Evolutionary conservation across 257 asterid genomes (phyloP), one percentile per base, ranked within the genome.

Genomic region (Nicotiana obtusifolia): DNA sequence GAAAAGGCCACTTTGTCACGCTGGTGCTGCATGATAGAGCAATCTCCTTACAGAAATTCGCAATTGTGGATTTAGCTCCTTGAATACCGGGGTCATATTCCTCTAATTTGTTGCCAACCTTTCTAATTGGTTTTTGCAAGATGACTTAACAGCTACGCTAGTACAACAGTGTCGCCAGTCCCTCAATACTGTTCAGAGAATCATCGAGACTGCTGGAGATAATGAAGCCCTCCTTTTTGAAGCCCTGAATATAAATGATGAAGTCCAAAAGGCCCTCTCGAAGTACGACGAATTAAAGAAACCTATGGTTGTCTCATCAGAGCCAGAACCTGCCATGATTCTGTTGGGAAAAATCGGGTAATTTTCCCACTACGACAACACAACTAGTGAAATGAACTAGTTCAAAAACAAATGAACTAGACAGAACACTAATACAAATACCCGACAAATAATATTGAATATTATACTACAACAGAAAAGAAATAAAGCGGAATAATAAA

Each of bases 161-260:
- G 84, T 92, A 35, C 97, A 86, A 30, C 99, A 96, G 83, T 96
- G 99, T 82, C 95, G 89, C 16, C 90, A 89, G 86, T 93, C 98
- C 57, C 93, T 91, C 16, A 90, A 86, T 87, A 92, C 94, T 2
- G 93, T 96, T 65, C 99, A 93, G 87, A 88, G 90, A 82, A 92
- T 96, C 84, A 89, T 96, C 3, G 97, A 96, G 85, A 86, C 95
- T 24, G 90, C 97, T 31, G 98, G 94, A 24, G 98, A 93, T 76
- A 90, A 94, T 20, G 99, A 96, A 89, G 99, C 98, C 54, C 88
- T 93, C 33, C 97, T 96, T 26, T 93, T 96, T 59, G 98, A 96
- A 92, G 99, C 99, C 10, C 89, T 96, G 84, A 94, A 92, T 64
- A 90, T 96, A 85, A 96, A 94, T 54, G 99, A 96, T 57, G 99